A percentile compares a stretch with the other conserved stretches of the same genome.
Evolutionary conservation across 2,329 filamentous ascomycete species (phyloP).

Genomic region (Trichophyton simii): DNA sequence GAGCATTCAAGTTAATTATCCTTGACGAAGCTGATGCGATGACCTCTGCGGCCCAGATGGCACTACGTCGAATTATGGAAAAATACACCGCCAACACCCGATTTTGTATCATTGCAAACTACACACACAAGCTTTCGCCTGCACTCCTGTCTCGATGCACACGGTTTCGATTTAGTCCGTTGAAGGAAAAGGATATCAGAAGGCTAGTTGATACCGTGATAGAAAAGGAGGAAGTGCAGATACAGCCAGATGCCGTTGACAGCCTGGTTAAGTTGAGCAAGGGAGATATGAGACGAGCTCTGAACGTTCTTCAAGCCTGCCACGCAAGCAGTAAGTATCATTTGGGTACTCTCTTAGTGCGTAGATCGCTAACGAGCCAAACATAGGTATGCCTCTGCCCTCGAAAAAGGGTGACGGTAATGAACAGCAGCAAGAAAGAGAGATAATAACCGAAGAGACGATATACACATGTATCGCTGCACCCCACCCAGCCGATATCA

Average conservation of each 20-base stretch:
- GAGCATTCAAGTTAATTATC: slow-evolving; percentile 87
- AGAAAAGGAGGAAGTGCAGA: slow-evolving; percentile 72
- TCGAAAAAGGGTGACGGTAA: slow-evolving; percentile 48
- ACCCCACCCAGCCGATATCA: slow-evolving; percentile 78
- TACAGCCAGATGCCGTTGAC: slow-evolving; percentile 66
- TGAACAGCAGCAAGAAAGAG: slow-evolving; percentile 49
- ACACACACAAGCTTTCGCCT: slow-evolving; percentile 92
- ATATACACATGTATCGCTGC: slow-evolving; percentile 98
- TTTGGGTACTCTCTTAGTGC: background rate
- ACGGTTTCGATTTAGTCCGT: slow-evolving; percentile 82
- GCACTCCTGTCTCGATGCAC: slow-evolving; percentile 89
- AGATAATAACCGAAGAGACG: slow-evolving; percentile 77
- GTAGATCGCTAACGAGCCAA: slow-evolving; percentile 9
- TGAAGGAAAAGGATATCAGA: slow-evolving; percentile 79
- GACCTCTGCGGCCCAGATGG: slow-evolving; percentile 99
- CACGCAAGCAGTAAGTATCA: slow-evolving; percentile 67
- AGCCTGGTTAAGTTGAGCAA: slow-evolving; percentile 78
- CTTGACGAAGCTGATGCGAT: slow-evolving; percentile 98
- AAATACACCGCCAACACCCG: slow-evolving; percentile 97
- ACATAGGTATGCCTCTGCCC: slow-evolving; percentile 53
- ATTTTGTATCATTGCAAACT: slow-evolving; percentile 98
- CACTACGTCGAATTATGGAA: slow-evolving; percentile 91
- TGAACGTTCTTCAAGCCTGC: slow-evolving; percentile 94
- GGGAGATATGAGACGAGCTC: slow-evolving; percentile 86
- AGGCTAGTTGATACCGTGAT: slow-evolving; percentile 80